Base-by-base conservation (phyloP, 225 moss, liverwort and hornwort genomes). In the Antitrichia curtipendula region DNA sequence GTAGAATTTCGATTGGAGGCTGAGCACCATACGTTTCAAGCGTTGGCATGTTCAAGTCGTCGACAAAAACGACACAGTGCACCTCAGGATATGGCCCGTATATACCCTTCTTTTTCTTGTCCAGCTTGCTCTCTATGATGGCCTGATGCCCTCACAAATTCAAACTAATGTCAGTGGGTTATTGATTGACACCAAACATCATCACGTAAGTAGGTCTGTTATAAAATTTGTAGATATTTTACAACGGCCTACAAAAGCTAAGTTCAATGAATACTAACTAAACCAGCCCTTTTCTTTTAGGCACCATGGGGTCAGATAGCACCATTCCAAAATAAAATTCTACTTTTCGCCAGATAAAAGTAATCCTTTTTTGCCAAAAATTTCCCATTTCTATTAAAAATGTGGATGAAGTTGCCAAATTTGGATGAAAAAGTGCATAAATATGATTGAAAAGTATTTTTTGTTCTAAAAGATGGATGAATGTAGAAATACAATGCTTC, bases 1-100 rank as follows among this genome's bases (percentile, higher is more conserved):
- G 95, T 56, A 97, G 84, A 84, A 97, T 95, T 65, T 96, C 97
- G 45, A 97, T 97, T 4, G 97, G 96, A 69, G 97, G 97, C 53
- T 97, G 96, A 59, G 97, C 97, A 84, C 97, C 97, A 74, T 94
- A 97, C 29, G 94, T 92, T 91, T 97, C 97, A 76, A 95, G 93
- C 8, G 95, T 90, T n/a, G 95, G 97, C 97, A 97, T 96, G 34
- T 97, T 97, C 41, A 97, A 71, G 57, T 97, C 95, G 31, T 96
- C 97, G 3, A 97, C 92, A 91, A 97, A 97, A 77, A 97, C 87
- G 6, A 94, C 91, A 89, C 97, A 97, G 7, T 91, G 92, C 16
- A 88, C 77, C 31, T 95, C 96, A 0, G 92, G 93, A 58, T 93
- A 94, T 82, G 97, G 97, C 29, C 97, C 97, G 4, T 94, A 96